phyloP scores from a whole-genome alignment of 1,139 yeast genomes.

The Petasospora fabianii region DNA sequence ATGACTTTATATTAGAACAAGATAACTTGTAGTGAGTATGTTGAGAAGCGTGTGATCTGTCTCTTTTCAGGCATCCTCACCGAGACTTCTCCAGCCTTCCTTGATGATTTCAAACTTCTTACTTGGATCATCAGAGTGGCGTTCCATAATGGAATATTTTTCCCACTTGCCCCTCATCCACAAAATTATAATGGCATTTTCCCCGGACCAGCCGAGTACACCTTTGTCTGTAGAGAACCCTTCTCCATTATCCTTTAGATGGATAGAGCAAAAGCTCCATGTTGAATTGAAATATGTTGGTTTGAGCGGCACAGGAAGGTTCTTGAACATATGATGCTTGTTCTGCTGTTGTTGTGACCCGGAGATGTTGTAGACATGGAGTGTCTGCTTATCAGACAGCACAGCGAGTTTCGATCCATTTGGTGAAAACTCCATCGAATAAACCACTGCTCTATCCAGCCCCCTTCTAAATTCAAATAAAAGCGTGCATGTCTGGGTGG shows the following conservation, averaged over 20 bases:
- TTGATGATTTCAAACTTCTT: constrained; percentile 58
- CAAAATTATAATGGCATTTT: constrained; percentile 59
- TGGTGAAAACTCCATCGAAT: constrained; percentile 81
- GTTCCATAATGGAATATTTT: constrained; percentile 66
- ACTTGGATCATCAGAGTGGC: constrained; percentile 29
- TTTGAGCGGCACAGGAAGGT: constrained; percentile 56
- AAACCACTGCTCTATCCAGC: constrained; percentile 73
- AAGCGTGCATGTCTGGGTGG: constrained; percentile 68
- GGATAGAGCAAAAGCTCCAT: constrained; percentile 87
- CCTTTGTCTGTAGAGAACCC: constrained; percentile 48
- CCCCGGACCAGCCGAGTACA: constrained; percentile 75
- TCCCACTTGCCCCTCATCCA: constrained; percentile 87
- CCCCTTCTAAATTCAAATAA: constrained; percentile 86
- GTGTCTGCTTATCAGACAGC: constrained; percentile 80
- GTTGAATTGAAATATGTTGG: constrained; percentile 79
- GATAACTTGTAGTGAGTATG: too few species aligned
- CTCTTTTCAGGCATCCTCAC: neutral
- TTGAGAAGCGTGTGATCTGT: too few species aligned
- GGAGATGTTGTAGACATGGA: constrained; percentile 70
- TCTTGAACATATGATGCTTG: constrained; percentile 65
- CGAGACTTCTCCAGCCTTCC: constrained; percentile 62
- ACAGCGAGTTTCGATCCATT: constrained; percentile 76
- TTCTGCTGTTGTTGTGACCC: constrained; percentile 35
- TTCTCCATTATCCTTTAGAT: constrained; percentile 41
- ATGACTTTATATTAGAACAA: too few species aligned